These are phyloP conservation scores for Pseudovirgaria hyperparasitica DNA, from an alignment of 2,329 filamentous ascomycete genomes.

Conservation along the genomic window DNA sequence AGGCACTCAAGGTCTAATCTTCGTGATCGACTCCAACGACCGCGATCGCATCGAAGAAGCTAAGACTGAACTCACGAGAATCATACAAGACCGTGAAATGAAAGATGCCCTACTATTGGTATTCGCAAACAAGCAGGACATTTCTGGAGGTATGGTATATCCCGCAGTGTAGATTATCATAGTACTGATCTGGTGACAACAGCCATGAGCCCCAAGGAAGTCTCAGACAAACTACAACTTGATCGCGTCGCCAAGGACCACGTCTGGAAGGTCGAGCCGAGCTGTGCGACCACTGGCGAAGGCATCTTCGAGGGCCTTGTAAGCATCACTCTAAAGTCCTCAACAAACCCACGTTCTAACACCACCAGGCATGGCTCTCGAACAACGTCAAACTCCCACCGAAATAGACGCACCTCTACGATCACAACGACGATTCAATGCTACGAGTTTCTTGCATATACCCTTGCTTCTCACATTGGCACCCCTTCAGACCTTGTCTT, in stretches of 20 bases:
- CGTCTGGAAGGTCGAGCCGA: conserved; percentile 41
- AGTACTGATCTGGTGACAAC: background rate
- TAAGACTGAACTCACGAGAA: conserved; percentile 89
- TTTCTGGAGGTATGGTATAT: conserved; percentile 57
- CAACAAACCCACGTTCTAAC: background rate
- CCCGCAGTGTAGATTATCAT: background rate
- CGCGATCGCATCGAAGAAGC: conserved; percentile 96
- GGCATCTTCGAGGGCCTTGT: conserved; percentile 40
- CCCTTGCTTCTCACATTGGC: too few relatives aligned
- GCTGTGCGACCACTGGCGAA: conserved; percentile 40
- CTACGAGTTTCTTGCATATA: too few relatives aligned
- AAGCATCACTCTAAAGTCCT: conserved; percentile 8
- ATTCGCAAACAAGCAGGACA: conserved; percentile 99
- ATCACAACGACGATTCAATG: too few relatives aligned
- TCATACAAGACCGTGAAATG: conserved; percentile 98
- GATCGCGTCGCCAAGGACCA: conserved; percentile 39
- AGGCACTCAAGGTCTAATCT: conserved; percentile 97
- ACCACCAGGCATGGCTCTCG: conserved; percentile 32
- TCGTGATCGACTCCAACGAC: conserved; percentile 99
- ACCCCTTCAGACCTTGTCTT: too few relatives aligned
- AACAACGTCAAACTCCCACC: conserved; percentile 38
- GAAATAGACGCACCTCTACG: too few relatives aligned
- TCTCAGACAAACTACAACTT: conserved; percentile 35
- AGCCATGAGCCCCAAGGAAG: conserved; percentile 39
- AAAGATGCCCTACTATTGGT: conserved; percentile 92